Percentiles rank a stretch among this genome's conserved stretches.
Conservation (phyloP, 805 yeast genomes). For the Zygosaccharomyces bailii region DNA sequence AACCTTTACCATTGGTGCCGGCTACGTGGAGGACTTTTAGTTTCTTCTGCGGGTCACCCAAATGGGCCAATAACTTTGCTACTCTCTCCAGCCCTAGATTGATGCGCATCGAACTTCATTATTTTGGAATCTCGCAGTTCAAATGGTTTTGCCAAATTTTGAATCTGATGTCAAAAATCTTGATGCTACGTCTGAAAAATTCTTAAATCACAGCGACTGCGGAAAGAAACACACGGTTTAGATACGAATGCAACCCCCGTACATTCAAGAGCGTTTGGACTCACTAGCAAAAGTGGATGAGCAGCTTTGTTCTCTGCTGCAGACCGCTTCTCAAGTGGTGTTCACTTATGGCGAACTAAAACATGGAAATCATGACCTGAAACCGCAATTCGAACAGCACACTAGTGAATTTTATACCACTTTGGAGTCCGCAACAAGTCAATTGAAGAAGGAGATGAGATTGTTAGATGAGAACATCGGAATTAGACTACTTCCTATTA, state of each 20-base stretch:
- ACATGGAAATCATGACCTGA: conserved; percentile 29
- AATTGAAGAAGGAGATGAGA: conserved; percentile 28
- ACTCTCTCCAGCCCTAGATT: conserved; percentile 59
- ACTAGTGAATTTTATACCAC: conserved; percentile 26
- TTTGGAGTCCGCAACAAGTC: conserved; percentile 24
- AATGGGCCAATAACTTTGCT: conserved; percentile 39
- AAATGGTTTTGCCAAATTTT: background rate
- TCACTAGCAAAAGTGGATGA: conserved; percentile 29
- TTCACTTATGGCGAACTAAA: conserved; percentile 32
- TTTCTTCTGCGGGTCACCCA: conserved; percentile 67
- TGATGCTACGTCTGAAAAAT: background rate
- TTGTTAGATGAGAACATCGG: conserved; percentile 33
- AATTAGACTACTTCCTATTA: conserved; percentile 31
- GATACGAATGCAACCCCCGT: conserved; percentile 29
- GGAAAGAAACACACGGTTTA: background rate
- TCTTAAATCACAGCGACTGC: background rate
- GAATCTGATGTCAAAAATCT: background rate
- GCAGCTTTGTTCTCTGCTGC: conserved; percentile 26
- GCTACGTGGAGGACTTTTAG: conserved; percentile 83
- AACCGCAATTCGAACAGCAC: conserved; percentile 32
- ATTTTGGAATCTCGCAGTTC: no score
- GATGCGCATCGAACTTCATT: conserved; percentile 43
- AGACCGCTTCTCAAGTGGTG: conserved; percentile 33
- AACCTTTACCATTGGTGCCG: conserved; percentile 97
- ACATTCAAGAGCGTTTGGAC: conserved; percentile 30